Base-by-base conservation (phyloP, 805 yeast species). In the Kodamaea laetipori region DNA sequence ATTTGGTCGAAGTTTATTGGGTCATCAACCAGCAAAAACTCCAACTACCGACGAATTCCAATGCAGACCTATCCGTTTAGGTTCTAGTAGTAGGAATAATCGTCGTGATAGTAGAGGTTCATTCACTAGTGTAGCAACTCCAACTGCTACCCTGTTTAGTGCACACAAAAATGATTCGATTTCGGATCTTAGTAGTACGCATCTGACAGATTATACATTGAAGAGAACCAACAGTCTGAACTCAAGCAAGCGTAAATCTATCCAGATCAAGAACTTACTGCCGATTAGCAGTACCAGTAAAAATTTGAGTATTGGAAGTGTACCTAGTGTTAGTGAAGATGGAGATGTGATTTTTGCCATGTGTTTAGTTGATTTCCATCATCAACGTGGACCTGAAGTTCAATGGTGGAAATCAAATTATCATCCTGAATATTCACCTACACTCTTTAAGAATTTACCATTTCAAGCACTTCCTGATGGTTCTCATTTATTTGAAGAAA, bases 381-480 rank as follows among this genome's bases (percentile, higher is more conserved):
- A 94, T 57, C 62, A 68, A 21, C 72, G 95, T 46, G 99, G 99
- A 1, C 98, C 99, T 0, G 97, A 94, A 60, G 80, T 94, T 17
- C 97, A 92, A 63, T 90, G 87, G 65, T 87, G 97, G 89, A 58
- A 58, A 39, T 74, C 83, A 15, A 80, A 77, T 55, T 67, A 68
- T 46, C 63, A 64, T 24, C 53, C 57, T 2, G 65, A 66, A 33
- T 61, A 66, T 41, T 51, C 51, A 10, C 43, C 48, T 8, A 63
- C 67, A 32, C 66, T 85, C 13, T 94, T 97, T 90, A 90, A 94
- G 8, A 81, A 84, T 56, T 65, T 94, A 32, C 95, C 99, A 2
- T 94, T 94, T 58, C 97, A 90, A 60, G 95, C 97, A 1, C 68
- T 94, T 16, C 98, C 99, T 0, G 99, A 94, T 64, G 98, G 98